phyloP scores from a whole-genome alignment of 179 eudicot species.

The Spinacia oleracea region DNA sequence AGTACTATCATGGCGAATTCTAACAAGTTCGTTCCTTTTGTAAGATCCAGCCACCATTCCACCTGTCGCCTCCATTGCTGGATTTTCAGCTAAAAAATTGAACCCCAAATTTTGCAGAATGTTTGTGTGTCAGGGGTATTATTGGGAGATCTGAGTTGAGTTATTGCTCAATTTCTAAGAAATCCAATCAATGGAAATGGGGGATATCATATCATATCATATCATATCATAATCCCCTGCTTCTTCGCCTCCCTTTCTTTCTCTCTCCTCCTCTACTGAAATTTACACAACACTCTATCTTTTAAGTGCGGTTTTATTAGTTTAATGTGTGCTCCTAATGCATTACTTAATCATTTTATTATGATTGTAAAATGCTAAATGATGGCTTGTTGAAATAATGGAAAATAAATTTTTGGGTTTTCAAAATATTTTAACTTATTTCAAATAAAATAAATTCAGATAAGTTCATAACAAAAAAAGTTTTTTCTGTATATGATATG shows the following conservation, averaged over 20 bases:
- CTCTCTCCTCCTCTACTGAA: not conserved
- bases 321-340: slow-evolving; percentile 4
- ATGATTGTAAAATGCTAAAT: slow-evolving; percentile 14
- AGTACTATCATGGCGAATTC: slow-evolving; percentile 84
- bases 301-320: slow-evolving; percentile 16
- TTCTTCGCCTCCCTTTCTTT: slow-evolving; percentile 31
- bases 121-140: slow-evolving; percentile 15
- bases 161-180: slow-evolving; percentile 27
- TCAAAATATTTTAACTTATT: too few species aligned
- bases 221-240: slow-evolving; percentile 6
- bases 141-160: slow-evolving; percentile 34
- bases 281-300: not conserved
- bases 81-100: not conserved
- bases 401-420: too few species aligned
- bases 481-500: too few species aligned
- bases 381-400: not conserved
- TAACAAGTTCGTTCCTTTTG: slow-evolving; percentile 79
- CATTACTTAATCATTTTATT: not conserved
- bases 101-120: slow-evolving; percentile 10
- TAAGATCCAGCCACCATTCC: slow-evolving; percentile 98
- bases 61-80: slow-evolving; percentile 68
- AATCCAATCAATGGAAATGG: slow-evolving; percentile 27
- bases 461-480: too few species aligned
- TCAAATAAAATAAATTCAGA: too few species aligned
- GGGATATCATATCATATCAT: slow-evolving; percentile 12